phyloP scores from a whole-genome alignment of 2,329 filamentous ascomycete species.

The Calonectria henricotiae region DNA sequence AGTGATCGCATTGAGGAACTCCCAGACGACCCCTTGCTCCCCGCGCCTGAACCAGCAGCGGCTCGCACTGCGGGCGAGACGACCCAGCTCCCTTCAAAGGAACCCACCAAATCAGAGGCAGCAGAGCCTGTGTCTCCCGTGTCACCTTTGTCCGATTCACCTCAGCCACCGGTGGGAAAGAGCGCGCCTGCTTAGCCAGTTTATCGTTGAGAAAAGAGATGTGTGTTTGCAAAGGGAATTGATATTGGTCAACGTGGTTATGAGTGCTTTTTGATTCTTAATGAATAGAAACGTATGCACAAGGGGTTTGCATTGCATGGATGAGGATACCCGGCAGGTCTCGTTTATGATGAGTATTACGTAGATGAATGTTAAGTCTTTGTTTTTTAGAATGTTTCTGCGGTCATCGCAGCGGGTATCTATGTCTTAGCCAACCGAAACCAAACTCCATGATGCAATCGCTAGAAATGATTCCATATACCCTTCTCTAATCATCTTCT shows the following conservation, averaged over 20 bases:
- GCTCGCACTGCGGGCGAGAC: background rate
- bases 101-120: background rate
- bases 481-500: conserved; percentile 69
- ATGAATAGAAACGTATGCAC: conserved; percentile 29
- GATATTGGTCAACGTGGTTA: conserved; percentile 33
- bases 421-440: conserved; percentile 36
- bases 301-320: conserved; percentile 30
- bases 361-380: conserved; percentile 34
- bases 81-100: background rate
- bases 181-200: conserved; percentile 34
- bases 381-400: conserved; percentile 24
- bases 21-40: conserved; percentile 65
- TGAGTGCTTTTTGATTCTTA: conserved; percentile 34
- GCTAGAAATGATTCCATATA: conserved; percentile 8
- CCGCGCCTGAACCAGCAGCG: conserved; percentile 53
- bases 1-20: conserved; percentile 66
- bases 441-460: conserved; percentile 36
- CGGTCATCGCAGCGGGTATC: conserved; percentile 52
- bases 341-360: conserved; percentile 33
- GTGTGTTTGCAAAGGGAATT: background rate
- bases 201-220: conserved; percentile 36
- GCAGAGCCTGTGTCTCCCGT: conserved; percentile 40
- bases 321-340: conserved; percentile 35
- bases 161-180: conserved; percentile 32
- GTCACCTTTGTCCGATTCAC: conserved; percentile 42